Evolutionary conservation across 257 asterid genomes (phyloP).

Genomic region (Solanum megistacrolobum): DNA sequence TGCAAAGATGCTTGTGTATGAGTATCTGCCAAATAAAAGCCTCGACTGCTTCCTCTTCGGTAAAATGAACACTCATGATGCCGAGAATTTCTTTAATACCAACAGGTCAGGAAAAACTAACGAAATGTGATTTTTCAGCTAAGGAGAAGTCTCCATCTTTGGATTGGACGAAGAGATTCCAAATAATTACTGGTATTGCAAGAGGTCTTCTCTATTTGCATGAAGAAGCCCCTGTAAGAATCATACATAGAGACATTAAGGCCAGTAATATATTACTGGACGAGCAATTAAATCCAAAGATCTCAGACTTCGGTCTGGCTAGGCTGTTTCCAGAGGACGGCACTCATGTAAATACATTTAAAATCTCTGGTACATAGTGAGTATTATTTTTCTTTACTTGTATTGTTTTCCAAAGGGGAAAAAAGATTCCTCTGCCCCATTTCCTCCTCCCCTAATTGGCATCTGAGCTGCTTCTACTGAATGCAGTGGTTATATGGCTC

Average conservation of each 20-base stretch:
- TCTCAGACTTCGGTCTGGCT: conserved; percentile 83
- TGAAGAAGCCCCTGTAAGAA: conserved; percentile 84
- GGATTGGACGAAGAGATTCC: conserved; percentile 55
- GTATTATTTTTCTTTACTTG: conserved; percentile 7
- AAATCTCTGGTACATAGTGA: conserved; percentile 77
- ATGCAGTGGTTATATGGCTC: conserved; percentile 90
- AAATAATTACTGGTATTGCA: conserved; percentile 50
- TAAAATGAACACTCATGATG: conserved; percentile 9
- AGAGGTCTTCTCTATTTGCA: conserved; percentile 84
- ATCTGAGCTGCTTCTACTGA: conserved; percentile 1
- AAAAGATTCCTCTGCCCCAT: background rate
- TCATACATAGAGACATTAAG: conserved; percentile 80
- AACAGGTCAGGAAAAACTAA: conserved; percentile 3
- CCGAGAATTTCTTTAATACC: background rate
- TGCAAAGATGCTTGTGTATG: conserved; percentile 86
- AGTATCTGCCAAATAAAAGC: conserved; percentile 72
- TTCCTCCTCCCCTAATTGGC: background rate
- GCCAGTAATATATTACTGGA: conserved; percentile 85
- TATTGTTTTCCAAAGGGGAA: background rate
- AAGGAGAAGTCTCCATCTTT: conserved; percentile 33
- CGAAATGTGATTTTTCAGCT: conserved; percentile 31
- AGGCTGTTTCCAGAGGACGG: conserved; percentile 80
- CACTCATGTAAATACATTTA: conserved; percentile 64
- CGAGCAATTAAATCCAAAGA: conserved; percentile 66
- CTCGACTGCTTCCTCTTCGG: conserved; percentile 81